Conservation (phyloP, 768 basidiomycete genomes). For the Dacryopinax primogenitus region DNA sequence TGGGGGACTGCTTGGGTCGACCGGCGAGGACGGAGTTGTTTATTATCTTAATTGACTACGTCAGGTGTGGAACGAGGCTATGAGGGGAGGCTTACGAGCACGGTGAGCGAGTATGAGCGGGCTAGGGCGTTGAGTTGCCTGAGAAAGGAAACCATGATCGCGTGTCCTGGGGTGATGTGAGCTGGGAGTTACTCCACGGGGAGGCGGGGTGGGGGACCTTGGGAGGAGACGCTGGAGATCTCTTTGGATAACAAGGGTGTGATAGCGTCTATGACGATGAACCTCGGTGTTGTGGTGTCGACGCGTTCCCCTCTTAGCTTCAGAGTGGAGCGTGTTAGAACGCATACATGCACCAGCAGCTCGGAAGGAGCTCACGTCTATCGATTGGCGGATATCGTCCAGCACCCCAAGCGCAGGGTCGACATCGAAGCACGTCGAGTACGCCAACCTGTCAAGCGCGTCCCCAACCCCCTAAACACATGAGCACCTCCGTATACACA, state of each 20-base stretch:
- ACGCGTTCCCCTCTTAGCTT: background rate
- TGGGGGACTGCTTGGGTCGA: too few species aligned
- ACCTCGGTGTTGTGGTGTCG: conserved; percentile 25
- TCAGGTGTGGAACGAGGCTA: background rate
- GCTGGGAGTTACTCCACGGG: background rate
- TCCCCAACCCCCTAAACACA: conserved; percentile 22
- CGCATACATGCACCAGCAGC: background rate
- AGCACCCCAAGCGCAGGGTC: conserved; percentile 42
- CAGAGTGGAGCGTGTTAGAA: conserved; percentile 2
- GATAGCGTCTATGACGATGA: conserved; percentile 52
- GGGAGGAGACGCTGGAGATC: conserved; percentile 51
- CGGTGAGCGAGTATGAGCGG: conserved; percentile 32
- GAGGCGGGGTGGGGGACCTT: conserved; percentile 30
- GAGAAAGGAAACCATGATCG: conserved; percentile 61
- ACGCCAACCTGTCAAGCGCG: conserved; percentile 43
- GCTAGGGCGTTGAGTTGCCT: conserved; percentile 43
- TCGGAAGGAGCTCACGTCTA: conserved; percentile 21
- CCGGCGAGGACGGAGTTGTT: conserved; percentile 40
- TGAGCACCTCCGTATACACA: conserved; percentile 6
- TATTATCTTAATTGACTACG: conserved; percentile 36
- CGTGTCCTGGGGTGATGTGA: conserved; percentile 36
- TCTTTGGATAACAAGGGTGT: conserved; percentile 51
- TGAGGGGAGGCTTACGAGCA: conserved; percentile 39
- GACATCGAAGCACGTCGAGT: conserved; percentile 47
- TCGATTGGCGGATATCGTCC: conserved; percentile 30